Conservation (phyloP, 805 yeast genomes). For the Barnettozyma sp. region DNA sequence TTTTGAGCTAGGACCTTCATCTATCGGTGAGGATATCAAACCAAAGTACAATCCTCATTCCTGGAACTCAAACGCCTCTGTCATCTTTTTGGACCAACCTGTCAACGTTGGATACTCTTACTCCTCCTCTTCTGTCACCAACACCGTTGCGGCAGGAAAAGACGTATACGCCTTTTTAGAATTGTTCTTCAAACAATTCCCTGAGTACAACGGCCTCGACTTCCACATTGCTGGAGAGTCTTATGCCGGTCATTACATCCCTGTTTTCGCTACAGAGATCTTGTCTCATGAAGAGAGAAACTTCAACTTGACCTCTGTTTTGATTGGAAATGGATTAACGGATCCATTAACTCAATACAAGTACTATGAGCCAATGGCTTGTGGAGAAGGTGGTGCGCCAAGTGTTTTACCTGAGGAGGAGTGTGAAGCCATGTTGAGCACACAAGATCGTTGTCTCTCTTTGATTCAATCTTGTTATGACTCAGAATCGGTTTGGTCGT, state of each 20-base stretch:
- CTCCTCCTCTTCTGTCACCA: slow-evolving; percentile 54
- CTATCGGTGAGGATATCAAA: slow-evolving; percentile 51
- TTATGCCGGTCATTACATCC: slow-evolving; percentile 92
- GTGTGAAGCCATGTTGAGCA: slow-evolving; percentile 61
- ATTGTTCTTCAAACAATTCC: slow-evolving; percentile 71
- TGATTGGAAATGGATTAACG: slow-evolving; percentile 89
- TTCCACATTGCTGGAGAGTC: slow-evolving; percentile 94
- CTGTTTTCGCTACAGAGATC: slow-evolving; percentile 80
- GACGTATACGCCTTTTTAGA: slow-evolving; percentile 77
- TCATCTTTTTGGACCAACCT: slow-evolving; percentile 84
- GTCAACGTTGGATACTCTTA: slow-evolving; percentile 78
- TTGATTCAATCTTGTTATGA: slow-evolving; percentile 76
- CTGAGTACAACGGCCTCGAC: slow-evolving; percentile 43
- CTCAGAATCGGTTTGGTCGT: slow-evolving; percentile 66
- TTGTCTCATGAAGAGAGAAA: slow-evolving; percentile 53
- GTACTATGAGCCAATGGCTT: slow-evolving; percentile 87
- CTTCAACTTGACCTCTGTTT: slow-evolving; percentile 64
- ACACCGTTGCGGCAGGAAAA: slow-evolving; percentile 76
- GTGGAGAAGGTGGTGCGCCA: slow-evolving; percentile 84
- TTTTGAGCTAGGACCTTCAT: slow-evolving; percentile 81
- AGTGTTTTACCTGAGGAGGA: slow-evolving; percentile 72
- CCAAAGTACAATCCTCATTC: slow-evolving; percentile 69
- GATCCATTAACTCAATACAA: slow-evolving; percentile 77
- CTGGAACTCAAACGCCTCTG: slow-evolving; percentile 82
- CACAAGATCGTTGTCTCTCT: slow-evolving; percentile 70